Percentiles rank a stretch among this genome's conserved stretches.
Evolutionary conservation across 2,329 filamentous ascomycete genomes (phyloP).

Genomic region (Curvularia sp.): DNA sequence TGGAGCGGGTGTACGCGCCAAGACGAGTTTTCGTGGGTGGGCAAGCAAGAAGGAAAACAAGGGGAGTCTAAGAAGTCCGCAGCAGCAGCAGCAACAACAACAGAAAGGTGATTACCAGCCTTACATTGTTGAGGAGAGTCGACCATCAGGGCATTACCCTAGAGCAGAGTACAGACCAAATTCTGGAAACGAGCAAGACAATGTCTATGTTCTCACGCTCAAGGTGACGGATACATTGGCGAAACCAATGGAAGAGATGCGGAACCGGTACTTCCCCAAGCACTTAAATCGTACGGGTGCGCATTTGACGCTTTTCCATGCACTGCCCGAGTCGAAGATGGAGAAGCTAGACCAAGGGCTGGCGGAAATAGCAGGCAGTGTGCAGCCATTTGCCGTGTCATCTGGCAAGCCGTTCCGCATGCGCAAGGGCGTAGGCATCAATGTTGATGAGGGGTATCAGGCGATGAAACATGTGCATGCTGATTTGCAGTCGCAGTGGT

Average conservation of each 20-base stretch:
- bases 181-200: conserved; percentile 41
- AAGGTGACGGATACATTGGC: conserved; percentile 50
- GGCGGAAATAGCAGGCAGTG: conserved; percentile 37
- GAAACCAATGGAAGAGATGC: conserved; percentile 50
- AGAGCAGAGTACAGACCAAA: conserved; percentile 42
- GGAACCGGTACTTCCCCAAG: conserved; percentile 53
- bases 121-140: conserved; percentile 17
- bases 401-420: conserved; percentile 52
- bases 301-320: conserved; percentile 57
- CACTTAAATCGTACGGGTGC: conserved; percentile 54
- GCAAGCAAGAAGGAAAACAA: conserved; percentile 19
- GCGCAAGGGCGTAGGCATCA: conserved; percentile 53
- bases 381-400: conserved; percentile 48
- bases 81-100: not conserved
- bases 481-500: conserved; percentile 48
- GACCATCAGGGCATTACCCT: conserved; percentile 10
- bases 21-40: conserved; percentile 28
- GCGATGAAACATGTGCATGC: conserved; percentile 47
- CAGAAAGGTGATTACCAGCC: conserved; percentile 5
- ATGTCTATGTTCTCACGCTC: conserved; percentile 55
- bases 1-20: conserved; percentile 20
- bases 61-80: not conserved
- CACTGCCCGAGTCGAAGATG: conserved; percentile 53
- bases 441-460: conserved; percentile 43
- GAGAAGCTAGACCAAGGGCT: conserved; percentile 46